A percentile compares a stretch with the other conserved stretches of the same genome.
phyloP scores from a whole-genome alignment of 2,329 filamentous ascomycete species.

The Talaromyces sp. region DNA sequence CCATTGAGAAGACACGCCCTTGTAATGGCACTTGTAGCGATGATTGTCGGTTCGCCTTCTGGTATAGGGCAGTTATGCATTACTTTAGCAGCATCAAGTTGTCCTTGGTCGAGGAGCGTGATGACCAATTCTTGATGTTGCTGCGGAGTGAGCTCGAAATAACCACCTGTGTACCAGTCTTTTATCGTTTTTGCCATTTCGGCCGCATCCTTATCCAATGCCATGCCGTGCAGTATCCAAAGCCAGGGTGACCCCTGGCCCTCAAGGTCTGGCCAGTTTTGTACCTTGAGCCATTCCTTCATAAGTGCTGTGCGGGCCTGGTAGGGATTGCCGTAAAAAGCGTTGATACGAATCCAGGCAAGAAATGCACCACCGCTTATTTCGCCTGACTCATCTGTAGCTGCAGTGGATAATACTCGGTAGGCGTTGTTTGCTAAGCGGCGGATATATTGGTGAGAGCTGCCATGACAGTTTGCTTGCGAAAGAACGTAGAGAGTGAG shows the following conservation, averaged over 20 bases:
- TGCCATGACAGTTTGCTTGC: constrained; percentile 33
- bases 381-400: constrained; percentile 33
- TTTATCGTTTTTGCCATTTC: constrained; percentile 56
- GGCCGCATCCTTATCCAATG: constrained; percentile 55
- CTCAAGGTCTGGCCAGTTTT: constrained; percentile 21
- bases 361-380: constrained; percentile 39
- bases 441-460: constrained; percentile 38
- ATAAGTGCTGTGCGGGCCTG: constrained; percentile 52
- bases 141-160: constrained; percentile 42
- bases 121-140: constrained; percentile 54
- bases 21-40: constrained; percentile 56
- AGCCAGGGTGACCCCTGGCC: constrained; percentile 43
- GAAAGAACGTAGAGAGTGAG: constrained; percentile 40
- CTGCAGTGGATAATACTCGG: constrained; percentile 39
- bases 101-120: constrained; percentile 60
- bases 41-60: constrained; percentile 41
- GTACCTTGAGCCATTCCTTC: constrained; percentile 37
- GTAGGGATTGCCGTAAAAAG: constrained; percentile 53
- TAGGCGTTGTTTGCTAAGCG: constrained; percentile 33
- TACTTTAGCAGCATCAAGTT: constrained; percentile 59
- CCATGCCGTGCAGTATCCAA: constrained; percentile 59
- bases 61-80: constrained; percentile 63
- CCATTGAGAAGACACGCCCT: constrained; percentile 59
- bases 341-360: constrained; percentile 51
- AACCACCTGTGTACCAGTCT: constrained; percentile 48